phyloP scores from a whole-genome alignment of 179 eudicot species.

The Drosera spatulata region DNA sequence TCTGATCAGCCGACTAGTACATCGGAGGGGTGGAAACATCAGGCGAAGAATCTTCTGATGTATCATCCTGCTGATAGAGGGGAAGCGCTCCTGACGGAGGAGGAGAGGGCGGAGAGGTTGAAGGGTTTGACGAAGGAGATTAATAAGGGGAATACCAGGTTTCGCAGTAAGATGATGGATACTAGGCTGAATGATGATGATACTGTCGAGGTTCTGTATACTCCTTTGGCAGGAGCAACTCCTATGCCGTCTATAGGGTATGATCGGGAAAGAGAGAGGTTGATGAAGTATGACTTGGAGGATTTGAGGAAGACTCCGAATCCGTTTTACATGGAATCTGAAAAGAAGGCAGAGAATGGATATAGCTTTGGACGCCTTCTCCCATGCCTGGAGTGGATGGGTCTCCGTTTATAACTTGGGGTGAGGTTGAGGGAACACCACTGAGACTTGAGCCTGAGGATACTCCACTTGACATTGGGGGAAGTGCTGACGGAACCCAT shows the following conservation, averaged over 20 bases:
- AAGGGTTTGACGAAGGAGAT: conserved; percentile 79
- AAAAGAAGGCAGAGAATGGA: conserved; percentile 72
- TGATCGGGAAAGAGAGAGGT: too few species aligned
- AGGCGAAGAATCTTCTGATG: conserved; percentile 83
- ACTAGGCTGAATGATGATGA: conserved; percentile 41
- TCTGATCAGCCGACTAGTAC: conserved; percentile 71
- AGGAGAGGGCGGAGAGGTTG: conserved; percentile 50
- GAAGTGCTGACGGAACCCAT: conserved; percentile 80
- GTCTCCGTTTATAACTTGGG: conserved; percentile 93
- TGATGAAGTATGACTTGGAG: too few species aligned
- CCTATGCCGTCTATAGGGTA: conserved; percentile 36
- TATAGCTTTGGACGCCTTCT: conserved; percentile 75
- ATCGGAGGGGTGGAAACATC: conserved; percentile 66
- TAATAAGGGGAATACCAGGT: conserved; percentile 52
- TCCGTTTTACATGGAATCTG: conserved; percentile 59
- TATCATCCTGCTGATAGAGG: conserved; percentile 85
- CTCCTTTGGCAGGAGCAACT: conserved; percentile 51
- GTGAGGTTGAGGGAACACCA: conserved; percentile 96
- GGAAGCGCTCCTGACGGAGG: conserved; percentile 59
- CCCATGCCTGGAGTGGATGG: conserved; percentile 91
- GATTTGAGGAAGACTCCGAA: conserved; percentile 73
- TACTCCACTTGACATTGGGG: conserved; percentile 86
- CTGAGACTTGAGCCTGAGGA: conserved; percentile 85
- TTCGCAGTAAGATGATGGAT: conserved; percentile 65
- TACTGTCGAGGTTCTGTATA: conserved; percentile 47